Base-by-base conservation (phyloP, 2,329 filamentous ascomycete genomes). In the Ophiocordyceps robertsii region DNA sequence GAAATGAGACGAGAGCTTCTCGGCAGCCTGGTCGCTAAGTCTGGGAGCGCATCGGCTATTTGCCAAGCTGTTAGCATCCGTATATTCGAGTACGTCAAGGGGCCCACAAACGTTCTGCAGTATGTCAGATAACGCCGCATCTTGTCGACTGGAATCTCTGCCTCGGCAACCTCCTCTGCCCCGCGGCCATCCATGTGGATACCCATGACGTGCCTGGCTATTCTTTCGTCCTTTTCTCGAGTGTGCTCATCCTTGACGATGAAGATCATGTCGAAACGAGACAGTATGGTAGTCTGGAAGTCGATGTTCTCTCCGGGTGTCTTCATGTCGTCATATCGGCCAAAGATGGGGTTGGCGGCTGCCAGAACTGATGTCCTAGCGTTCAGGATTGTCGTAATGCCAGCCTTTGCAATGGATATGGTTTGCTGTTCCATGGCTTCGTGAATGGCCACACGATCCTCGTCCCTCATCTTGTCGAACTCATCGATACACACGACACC, bases 371-470 rank as follows among this genome's bases (percentile, higher is more conserved):
- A 95, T 1, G 92, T 98, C 55, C 92, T 73, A 12, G 92, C 89
- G 56, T 98, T 98, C 42, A 98, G 75, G 49, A 98, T 96, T 0
- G 92, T 98, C 1, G 92, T 98, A 57, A 98, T 98, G 54, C 92
- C 92, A 1, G 92, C 92, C 66, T 98, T 96, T 49, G 92, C 92
- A 53, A 98, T 96, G 11, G 92, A 96, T 47, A 98, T 98, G 0
- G 92, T 98, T 63, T 98, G 92, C 66, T 98, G 92, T 61, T 98
- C 92, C 92, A 98, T 98, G 45, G 92, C 92, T 74, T 98, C 92
- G 71, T 98, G 92, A 51, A 98, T 98, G 2, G 92, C 92, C 7
- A 96, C 92, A 53, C 92, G 77, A 55, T 98, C 92, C 62, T 98
- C 92, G 58, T 98, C 92, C 48, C 92, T 77, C 92, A 98, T 98